These are phyloP conservation scores for Agapanthus africanus DNA, from an alignment of 106 monocot genomes.

Conservation along the genomic window DNA sequence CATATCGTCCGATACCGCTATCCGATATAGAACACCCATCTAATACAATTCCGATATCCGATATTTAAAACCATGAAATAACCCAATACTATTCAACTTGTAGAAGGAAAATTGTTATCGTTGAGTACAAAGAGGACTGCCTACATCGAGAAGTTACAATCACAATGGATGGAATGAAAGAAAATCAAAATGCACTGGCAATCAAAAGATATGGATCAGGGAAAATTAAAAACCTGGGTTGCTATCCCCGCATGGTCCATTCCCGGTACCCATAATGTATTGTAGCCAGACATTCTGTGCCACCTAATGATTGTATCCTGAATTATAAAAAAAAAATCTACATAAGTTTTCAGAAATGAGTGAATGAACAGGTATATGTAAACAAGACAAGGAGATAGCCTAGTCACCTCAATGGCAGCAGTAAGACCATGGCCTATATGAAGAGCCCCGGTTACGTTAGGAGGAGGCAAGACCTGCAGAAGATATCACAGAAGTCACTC, in stretches of 20 bases:
- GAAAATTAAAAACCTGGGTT: slow-evolving; percentile 96
- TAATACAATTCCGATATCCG: too few relatives aligned
- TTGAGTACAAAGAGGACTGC: neutral
- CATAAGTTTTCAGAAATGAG: neutral
- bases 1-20: too few relatives aligned
- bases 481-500: neutral
- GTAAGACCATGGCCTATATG: slow-evolving; percentile 97
- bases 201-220: too few relatives aligned
- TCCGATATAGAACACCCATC: too few relatives aligned
- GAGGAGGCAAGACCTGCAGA: slow-evolving; percentile 83
- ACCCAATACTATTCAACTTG: neutral
- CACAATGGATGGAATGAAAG: neutral
- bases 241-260: slow-evolving; percentile 99
- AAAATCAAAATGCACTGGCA: too few relatives aligned
- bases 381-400: neutral
- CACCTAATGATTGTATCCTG: slow-evolving; percentile 87
- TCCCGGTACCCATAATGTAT: slow-evolving; percentile 95
- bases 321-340: slow-evolving; percentile 5
- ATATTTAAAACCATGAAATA: too few relatives aligned
- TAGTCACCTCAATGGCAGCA: slow-evolving; percentile 74
- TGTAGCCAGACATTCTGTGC: slow-evolving; percentile 92
- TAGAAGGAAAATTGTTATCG: neutral
- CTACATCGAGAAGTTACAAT: neutral
- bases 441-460: slow-evolving; percentile 89
- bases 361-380: neutral